These are phyloP conservation scores for Coprinellus micaceus DNA, from an alignment of 768 basidiomycete species.

Conservation along the genomic window DNA sequence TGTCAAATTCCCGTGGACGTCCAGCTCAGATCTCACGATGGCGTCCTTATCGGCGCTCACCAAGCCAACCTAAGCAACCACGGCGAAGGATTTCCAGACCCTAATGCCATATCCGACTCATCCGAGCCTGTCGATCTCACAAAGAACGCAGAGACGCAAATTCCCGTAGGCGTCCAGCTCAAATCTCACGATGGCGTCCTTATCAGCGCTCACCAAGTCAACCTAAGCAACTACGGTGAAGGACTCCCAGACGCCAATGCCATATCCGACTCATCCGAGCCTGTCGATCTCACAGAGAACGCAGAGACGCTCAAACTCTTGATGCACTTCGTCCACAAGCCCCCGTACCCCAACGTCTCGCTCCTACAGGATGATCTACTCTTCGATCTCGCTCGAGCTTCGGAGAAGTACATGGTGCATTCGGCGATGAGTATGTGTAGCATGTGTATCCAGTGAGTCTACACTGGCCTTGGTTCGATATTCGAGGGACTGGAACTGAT, in stretches of 20 bases:
- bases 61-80: not conserved
- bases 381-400: slow-evolving; percentile 2
- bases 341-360: not conserved
- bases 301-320: not conserved
- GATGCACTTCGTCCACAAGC: slow-evolving; percentile 5
- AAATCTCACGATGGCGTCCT: not conserved
- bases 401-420: slow-evolving; percentile 11
- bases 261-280: not conserved
- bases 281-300: slow-evolving; percentile 1
- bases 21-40: not conserved
- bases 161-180: not conserved
- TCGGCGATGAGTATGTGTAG: slow-evolving; percentile 4
- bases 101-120: not conserved
- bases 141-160: not conserved
- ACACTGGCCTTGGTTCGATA: not conserved
- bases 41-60: not conserved
- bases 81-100: not conserved
- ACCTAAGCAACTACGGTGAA: not conserved
- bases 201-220: not conserved
- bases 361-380: not conserved
- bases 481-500: not conserved
- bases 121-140: slow-evolving; percentile 1
- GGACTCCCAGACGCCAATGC: not conserved
- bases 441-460: slow-evolving; percentile 1
- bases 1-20: not conserved